Evolutionary conservation across 169 alveolate species (phyloP).

Genomic region (Eimeria falciformis): DNA sequence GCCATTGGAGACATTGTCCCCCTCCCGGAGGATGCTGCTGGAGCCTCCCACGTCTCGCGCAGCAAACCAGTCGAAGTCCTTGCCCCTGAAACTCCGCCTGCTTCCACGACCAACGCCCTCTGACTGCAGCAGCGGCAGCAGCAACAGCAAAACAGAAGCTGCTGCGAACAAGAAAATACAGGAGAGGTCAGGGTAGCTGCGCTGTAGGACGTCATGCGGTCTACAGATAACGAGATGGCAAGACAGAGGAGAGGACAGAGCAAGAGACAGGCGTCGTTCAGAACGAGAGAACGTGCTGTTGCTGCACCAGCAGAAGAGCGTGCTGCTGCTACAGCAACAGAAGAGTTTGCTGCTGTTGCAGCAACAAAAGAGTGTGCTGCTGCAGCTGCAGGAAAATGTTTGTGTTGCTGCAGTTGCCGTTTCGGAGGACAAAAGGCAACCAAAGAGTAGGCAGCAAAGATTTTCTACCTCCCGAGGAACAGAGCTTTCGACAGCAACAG

Average conservation of each 20-base stretch:
- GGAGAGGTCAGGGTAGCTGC: not conserved
- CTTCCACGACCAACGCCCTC: not conserved
- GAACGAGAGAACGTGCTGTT: not conserved
- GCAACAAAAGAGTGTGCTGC: conserved; percentile 11
- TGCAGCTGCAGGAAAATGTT: conserved; percentile 19
- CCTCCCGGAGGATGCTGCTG: conserved; percentile 17
- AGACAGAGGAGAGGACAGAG: not conserved
- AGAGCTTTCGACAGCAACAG: not conserved
- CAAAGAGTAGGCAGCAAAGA: not conserved
- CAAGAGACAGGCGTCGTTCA: not conserved
- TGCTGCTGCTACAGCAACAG: not conserved
- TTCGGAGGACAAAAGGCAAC: not conserved
- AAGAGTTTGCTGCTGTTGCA: not conserved
- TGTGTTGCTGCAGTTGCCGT: not conserved
- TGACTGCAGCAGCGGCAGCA: not conserved
- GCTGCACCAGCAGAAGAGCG: conserved; percentile 8
- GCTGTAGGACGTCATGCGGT: not conserved
- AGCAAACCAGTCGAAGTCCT: conserved; percentile 4
- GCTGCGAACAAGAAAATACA: not conserved
- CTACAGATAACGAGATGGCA: not conserved
- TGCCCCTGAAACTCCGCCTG: not conserved
- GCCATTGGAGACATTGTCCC: conserved; percentile 32
- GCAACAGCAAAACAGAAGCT: not conserved
- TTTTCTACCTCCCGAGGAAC: not conserved
- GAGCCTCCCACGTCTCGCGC: not conserved